Percentiles rank a stretch among this genome's conserved stretches.
phyloP scores from a whole-genome alignment of 2,329 filamentous ascomycete genomes.

The Monilinia aucupariae region DNA sequence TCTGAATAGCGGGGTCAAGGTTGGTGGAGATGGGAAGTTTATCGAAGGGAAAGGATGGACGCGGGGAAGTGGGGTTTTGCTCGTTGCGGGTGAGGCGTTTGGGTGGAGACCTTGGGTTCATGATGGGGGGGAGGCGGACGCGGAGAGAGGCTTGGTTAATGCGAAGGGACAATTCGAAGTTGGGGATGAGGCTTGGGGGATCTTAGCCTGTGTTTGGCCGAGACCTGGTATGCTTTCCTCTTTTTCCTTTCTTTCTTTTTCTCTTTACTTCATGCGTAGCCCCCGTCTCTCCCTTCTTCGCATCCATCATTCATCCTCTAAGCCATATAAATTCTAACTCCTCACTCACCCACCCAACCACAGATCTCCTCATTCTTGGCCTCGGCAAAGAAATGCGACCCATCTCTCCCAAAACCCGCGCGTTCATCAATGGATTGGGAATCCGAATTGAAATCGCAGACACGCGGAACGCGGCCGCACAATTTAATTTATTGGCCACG shows the following conservation, averaged over 20 bases:
- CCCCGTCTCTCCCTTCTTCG: not conserved
- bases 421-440: conserved; percentile 68
- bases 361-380: conserved; percentile 86
- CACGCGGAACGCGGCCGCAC: conserved; percentile 86
- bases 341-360: conserved; percentile 1
- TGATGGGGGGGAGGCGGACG: conserved; percentile 33
- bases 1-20: conserved; percentile 66
- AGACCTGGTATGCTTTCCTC: conserved; percentile 64
- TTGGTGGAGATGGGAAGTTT: conserved; percentile 43
- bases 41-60: conserved; percentile 25
- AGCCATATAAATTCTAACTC: not conserved
- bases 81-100: conserved; percentile 85
- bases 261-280: too few species aligned
- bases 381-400: conserved; percentile 71
- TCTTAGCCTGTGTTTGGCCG: conserved; percentile 77
- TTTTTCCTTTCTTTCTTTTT: not conserved
- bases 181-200: conserved; percentile 61
- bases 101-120: conserved; percentile 76
- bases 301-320: not conserved
- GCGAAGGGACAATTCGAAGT: conserved; percentile 77
- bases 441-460: conserved; percentile 85
- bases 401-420: conserved; percentile 67
- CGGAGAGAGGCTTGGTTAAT: conserved; percentile 55
- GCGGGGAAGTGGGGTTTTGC: conserved; percentile 65
- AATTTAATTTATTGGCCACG: conserved; percentile 93